phyloP scores from a whole-genome alignment of 495 filamentous ascomycete species.

The Xylaria telfairii region DNA sequence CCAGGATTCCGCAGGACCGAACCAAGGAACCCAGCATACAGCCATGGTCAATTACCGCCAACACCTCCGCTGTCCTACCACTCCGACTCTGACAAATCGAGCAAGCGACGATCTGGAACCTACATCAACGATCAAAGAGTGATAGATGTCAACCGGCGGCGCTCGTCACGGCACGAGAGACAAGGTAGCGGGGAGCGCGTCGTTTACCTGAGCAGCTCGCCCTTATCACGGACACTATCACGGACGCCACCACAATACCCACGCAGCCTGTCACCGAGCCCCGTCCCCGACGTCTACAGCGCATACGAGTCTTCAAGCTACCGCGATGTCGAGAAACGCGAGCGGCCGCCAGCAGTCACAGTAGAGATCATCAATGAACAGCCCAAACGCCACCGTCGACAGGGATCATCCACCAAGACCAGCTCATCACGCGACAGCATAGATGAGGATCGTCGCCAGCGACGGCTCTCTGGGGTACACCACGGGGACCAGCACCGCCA shows the following conservation, averaged over 20 bases:
- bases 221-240: conserved; percentile 29
- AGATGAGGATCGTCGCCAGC: conserved; percentile 34
- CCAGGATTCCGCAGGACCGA: conserved; percentile 30
- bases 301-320: conserved; percentile 28
- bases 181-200: conserved; percentile 35
- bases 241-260: conserved; percentile 34
- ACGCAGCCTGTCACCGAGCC: conserved; percentile 29
- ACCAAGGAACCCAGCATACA: conserved; percentile 34
- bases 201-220: conserved; percentile 33
- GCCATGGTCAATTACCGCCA: conserved; percentile 36
- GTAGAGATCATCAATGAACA: conserved; percentile 37
- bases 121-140: conserved; percentile 44
- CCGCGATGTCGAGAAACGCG: conserved; percentile 28
- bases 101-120: conserved; percentile 37
- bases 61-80: conserved; percentile 48
- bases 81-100: conserved; percentile 43
- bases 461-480: conserved; percentile 31
- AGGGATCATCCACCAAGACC: conserved; percentile 37
- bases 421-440: conserved; percentile 36
- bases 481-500: conserved; percentile 39
- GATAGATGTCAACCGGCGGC: conserved; percentile 35
- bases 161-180: conserved; percentile 29
- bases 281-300: conserved; percentile 29
- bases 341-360: conserved; percentile 30
- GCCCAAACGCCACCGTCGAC: conserved; percentile 32